phyloP scores from a whole-genome alignment of 2,329 filamentous ascomycete species.

The Colletotrichum horii region DNA sequence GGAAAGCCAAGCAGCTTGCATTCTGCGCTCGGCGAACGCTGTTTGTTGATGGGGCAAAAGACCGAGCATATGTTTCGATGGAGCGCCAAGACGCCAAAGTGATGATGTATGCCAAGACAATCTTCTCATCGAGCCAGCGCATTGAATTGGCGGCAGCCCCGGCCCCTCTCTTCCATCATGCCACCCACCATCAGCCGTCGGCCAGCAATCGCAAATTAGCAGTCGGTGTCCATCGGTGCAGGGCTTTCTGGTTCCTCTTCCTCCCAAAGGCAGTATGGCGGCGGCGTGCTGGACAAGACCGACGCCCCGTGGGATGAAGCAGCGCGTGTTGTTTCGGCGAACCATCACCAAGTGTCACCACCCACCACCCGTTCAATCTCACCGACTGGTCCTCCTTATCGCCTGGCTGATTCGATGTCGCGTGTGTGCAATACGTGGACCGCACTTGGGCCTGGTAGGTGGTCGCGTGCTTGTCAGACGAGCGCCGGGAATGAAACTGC shows the following conservation, averaged over 20 bases:
- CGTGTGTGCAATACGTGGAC: neutral
- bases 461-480: neutral
- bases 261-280: neutral
- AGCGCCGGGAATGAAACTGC: neutral
- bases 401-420: neutral
- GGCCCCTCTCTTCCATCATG: neutral
- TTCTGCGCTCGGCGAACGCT: neutral
- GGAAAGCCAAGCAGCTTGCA: neutral
- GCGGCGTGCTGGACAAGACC: neutral
- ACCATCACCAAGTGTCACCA: neutral
- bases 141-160: neutral
- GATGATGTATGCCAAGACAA: conserved; percentile 15
- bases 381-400: neutral
- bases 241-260: neutral
- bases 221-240: neutral
- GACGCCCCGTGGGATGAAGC: neutral
- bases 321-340: neutral
- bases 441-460: neutral
- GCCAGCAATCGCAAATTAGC: neutral
- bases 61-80: neutral
- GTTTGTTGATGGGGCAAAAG: neutral
- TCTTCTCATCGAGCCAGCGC: neutral
- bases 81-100: neutral
- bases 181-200: neutral
- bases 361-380: neutral